Percentiles rank a stretch among this genome's conserved stretches.
phyloP scores from a whole-genome alignment of 176 grass and related monocot genomes.

The Hsuehochloa calcarea region DNA sequence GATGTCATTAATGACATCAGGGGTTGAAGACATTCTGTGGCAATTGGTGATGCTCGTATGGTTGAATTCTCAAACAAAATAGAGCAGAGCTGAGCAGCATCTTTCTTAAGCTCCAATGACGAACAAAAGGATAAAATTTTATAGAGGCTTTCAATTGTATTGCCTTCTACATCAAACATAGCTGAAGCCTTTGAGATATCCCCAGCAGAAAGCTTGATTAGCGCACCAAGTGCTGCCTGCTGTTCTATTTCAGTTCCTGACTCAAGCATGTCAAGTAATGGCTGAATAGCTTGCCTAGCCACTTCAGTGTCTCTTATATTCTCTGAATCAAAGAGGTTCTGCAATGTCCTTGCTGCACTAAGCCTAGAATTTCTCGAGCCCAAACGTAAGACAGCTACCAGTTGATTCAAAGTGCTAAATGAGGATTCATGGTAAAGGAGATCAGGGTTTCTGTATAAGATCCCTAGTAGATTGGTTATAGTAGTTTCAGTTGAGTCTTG shows the following conservation, averaged over 20 bases:
- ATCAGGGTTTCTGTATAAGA: constrained; percentile 86
- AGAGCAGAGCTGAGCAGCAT: constrained; percentile 94
- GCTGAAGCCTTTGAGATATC: constrained; percentile 71
- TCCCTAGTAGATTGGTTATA: constrained; percentile 78
- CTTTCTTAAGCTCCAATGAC: constrained; percentile 77
- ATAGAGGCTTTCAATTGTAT: constrained; percentile 82
- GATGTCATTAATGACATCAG: constrained; percentile 78
- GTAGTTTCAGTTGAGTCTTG: constrained; percentile 88
- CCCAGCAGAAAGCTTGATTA: constrained; percentile 84
- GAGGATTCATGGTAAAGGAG: constrained; percentile 84
- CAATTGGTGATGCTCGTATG: constrained; percentile 62
- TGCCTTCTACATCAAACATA: constrained; percentile 80
- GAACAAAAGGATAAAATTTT: constrained; percentile 79
- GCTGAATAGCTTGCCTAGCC: constrained; percentile 87
- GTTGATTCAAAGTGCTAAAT: constrained; percentile 85
- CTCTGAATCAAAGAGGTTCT: constrained; percentile 89
- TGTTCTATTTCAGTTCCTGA: constrained; percentile 95
- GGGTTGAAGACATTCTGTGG: constrained; percentile 75
- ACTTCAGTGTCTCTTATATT: constrained; percentile 90
- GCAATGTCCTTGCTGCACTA: constrained; percentile 79
- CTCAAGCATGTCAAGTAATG: constrained; percentile 90
- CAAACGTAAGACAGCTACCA: constrained; percentile 79
- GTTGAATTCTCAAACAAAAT: constrained; percentile 84
- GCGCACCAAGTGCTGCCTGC: constrained; percentile 69
- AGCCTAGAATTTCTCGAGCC: constrained; percentile 92